Percentiles rank a stretch among this genome's conserved stretches.
These are phyloP conservation scores for Daldinia caldariorum DNA, from an alignment of 495 filamentous ascomycete species.

Conservation along the genomic window DNA sequence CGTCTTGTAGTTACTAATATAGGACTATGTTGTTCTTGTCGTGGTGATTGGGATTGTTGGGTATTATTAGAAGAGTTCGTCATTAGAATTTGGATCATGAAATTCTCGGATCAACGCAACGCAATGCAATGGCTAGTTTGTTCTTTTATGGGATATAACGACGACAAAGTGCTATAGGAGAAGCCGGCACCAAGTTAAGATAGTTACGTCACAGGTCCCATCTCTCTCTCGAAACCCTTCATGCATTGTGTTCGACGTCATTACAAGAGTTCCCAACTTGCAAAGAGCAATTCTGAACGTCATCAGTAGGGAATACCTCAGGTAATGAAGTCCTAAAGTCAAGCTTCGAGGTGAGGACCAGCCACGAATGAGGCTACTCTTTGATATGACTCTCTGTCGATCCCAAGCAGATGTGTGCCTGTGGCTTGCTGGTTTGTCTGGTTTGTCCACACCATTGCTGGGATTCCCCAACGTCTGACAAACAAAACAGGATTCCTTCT, in stretches of 20 bases:
- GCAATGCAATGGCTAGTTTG: conserved; percentile 7
- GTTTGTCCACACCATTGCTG: conserved; percentile 16
- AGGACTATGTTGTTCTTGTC: conserved; percentile 14
- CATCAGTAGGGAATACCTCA: conserved; percentile 43
- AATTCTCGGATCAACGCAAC: neutral
- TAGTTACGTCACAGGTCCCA: conserved; percentile 39
- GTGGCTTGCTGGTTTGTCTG: conserved; percentile 36
- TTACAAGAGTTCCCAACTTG: conserved; percentile 18
- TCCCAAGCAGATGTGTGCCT: conserved; percentile 26
- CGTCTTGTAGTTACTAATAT: conserved; percentile 32
- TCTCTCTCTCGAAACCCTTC: conserved; percentile 21
- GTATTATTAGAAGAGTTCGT: conserved; percentile 24
- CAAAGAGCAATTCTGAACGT: conserved; percentile 31
- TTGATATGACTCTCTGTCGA: conserved; percentile 20
- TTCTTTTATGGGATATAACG: conserved; percentile 32
- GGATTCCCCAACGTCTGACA: neutral
- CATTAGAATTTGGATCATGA: conserved; percentile 9
- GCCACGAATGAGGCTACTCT: conserved; percentile 43
- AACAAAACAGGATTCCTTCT: conserved; percentile 37
- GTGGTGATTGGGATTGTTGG: conserved; percentile 11
- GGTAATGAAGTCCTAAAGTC: conserved; percentile 24
- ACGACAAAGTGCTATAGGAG: conserved; percentile 9
- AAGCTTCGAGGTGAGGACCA: conserved; percentile 33
- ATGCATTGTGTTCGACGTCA: conserved; percentile 44
- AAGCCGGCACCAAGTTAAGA: neutral